phyloP scores from a whole-genome alignment of 2,329 filamentous ascomycete species.

The Cladophialophora psammophila region DNA sequence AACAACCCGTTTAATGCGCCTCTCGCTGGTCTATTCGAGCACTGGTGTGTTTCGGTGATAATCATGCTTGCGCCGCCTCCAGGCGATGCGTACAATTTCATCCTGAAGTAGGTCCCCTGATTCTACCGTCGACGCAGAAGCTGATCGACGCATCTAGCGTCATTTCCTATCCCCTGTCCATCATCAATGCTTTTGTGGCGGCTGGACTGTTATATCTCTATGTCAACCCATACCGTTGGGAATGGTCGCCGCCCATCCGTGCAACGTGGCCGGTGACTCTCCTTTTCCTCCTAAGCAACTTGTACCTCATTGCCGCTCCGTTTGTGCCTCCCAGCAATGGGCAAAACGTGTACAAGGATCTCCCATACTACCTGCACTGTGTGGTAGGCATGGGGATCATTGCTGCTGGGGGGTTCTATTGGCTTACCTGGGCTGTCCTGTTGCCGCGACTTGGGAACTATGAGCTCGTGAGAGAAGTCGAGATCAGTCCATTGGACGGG shows the following conservation, averaged over 20 bases:
- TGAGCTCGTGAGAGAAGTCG: constrained; percentile 62
- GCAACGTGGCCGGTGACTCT: constrained; percentile 59
- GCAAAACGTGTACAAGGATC: constrained; percentile 59
- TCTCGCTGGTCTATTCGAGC: constrained; percentile 60
- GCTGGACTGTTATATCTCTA: constrained; percentile 58
- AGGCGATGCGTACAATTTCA: constrained; percentile 72
- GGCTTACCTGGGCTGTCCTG: constrained; percentile 59
- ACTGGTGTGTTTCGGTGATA: constrained; percentile 71
- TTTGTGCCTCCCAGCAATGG: constrained; percentile 58
- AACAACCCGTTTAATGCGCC: constrained; percentile 69
- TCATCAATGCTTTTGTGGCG: constrained; percentile 49
- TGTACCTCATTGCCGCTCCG: constrained; percentile 61
- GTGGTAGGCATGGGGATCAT: constrained; percentile 61
- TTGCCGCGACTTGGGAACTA: constrained; percentile 56
- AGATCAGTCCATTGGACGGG: constrained; percentile 64
- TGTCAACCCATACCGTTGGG: constrained; percentile 46
- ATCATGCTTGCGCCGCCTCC: constrained; percentile 71
- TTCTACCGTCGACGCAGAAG: constrained; percentile 47
- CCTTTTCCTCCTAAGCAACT: constrained; percentile 62
- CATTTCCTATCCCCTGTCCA: constrained; percentile 49
- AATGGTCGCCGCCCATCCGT: constrained; percentile 58
- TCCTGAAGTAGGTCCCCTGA: constrained; percentile 49
- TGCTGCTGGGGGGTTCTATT: constrained; percentile 59
- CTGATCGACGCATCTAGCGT: constrained; percentile 49
- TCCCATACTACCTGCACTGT: constrained; percentile 63